These are phyloP conservation scores for Clavariopsis aquatica DNA, from an alignment of 495 filamentous ascomycete species.

Conservation along the genomic window DNA sequence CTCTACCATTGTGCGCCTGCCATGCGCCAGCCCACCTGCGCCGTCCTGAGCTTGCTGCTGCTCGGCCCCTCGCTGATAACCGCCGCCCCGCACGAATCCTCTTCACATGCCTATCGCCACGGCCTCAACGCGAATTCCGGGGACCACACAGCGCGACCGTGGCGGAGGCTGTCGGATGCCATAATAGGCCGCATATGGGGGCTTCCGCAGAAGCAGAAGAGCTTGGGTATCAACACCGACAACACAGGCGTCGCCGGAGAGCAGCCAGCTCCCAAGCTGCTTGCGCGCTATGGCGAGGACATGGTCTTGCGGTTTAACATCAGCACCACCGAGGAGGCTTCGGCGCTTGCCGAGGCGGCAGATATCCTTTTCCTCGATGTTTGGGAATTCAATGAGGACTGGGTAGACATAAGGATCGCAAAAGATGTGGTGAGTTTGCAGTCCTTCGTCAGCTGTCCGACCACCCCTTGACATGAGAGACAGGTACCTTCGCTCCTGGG, in stretches of 20 bases:
- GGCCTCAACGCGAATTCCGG: not conserved
- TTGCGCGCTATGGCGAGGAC: conserved; percentile 73
- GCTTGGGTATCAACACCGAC: conserved; percentile 12
- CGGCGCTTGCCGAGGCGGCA: conserved; percentile 69
- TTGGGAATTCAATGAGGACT: conserved; percentile 80
- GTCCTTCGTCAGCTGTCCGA: not conserved
- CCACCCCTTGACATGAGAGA: conserved; percentile 9
- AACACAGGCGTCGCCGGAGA: not conserved
- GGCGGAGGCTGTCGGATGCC: conserved; percentile 64
- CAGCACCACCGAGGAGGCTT: conserved; percentile 66
- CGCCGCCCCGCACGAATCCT: conserved; percentile 32
- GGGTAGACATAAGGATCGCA: conserved; percentile 82
- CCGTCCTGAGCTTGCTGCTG: conserved; percentile 35
- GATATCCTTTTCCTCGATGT: conserved; percentile 81
- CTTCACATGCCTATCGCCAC: conserved; percentile 1
- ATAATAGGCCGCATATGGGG: conserved; percentile 67
- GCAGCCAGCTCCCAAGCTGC: conserved; percentile 45
- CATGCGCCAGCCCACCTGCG: conserved; percentile 31
- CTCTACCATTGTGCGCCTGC: conserved; percentile 2
- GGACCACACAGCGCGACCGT: conserved; percentile 20
- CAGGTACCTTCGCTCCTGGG: conserved; percentile 78
- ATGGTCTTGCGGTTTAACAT: conserved; percentile 88
- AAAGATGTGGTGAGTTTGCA: conserved; percentile 66
- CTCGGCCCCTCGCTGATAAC: conserved; percentile 28
- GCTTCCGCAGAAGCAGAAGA: conserved; percentile 41